Evolutionary conservation across 495 filamentous ascomycete species (phyloP).

Genomic region (Cercophora sp.): DNA sequence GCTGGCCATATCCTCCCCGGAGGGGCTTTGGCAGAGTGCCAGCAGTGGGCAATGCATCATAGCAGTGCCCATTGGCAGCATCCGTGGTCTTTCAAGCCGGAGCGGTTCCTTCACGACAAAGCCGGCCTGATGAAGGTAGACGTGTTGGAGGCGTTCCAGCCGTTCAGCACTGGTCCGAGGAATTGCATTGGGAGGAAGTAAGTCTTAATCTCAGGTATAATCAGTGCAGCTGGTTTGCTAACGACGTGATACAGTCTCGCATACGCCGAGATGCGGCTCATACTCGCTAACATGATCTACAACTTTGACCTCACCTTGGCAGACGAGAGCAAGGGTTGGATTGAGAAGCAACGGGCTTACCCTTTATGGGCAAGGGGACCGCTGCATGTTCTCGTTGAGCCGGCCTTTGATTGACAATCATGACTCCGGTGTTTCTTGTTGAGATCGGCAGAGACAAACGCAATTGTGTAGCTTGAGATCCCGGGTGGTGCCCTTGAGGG

Average conservation of each 20-base stretch:
- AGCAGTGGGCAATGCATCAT: slow-evolving; percentile 37
- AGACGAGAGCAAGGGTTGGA: slow-evolving; percentile 3
- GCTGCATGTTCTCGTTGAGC: not conserved
- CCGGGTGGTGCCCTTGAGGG: too few species aligned
- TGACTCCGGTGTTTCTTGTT: too few species aligned
- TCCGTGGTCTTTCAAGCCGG: slow-evolving; percentile 35
- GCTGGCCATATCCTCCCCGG: slow-evolving; percentile 26
- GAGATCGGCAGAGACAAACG: too few species aligned
- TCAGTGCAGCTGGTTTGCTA: not conserved
- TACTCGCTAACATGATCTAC: slow-evolving; percentile 35
- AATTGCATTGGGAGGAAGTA: slow-evolving; percentile 43
- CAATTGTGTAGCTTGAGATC: too few species aligned
- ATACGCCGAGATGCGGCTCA: slow-evolving; percentile 40
- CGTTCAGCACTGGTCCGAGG: slow-evolving; percentile 34
- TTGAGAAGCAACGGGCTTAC: not conserved
- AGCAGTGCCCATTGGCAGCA: slow-evolving; percentile 33
- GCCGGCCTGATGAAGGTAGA: slow-evolving; percentile 25
- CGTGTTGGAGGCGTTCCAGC: slow-evolving; percentile 31
- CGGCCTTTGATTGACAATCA: not conserved
- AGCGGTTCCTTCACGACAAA: slow-evolving; percentile 31
- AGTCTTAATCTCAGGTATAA: slow-evolving; percentile 4
- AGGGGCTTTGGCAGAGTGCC: slow-evolving; percentile 32
- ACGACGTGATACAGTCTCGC: slow-evolving; percentile 26
- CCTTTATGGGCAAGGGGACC: slow-evolving; percentile 1
- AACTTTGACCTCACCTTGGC: slow-evolving; percentile 1